Evolutionary conservation across 169 alveolate species (phyloP), one percentile per base, ranked within the genome.

Genomic region (Plasmodium sp.): DNA sequence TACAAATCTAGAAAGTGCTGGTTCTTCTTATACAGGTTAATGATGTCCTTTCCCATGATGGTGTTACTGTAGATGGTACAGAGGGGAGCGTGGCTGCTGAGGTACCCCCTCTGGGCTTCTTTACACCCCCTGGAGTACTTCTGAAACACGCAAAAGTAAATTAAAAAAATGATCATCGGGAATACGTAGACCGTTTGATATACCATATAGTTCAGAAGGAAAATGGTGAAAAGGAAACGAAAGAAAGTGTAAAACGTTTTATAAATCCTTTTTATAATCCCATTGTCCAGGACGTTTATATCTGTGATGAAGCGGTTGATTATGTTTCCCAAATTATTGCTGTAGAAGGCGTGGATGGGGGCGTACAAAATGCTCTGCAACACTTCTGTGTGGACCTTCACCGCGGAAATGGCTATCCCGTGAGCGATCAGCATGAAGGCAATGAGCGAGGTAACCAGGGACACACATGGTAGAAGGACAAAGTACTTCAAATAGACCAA

Each of bases 31-130:
- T 92, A 95, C 22, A 95, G 73, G 71, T 95, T 54, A 5, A 95
- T 95, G 2, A 95, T 84, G 2, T 93, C 84, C 0, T 94, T 94
- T 2, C 97, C 97, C 71, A 92, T 27, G n/a, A 95, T 56, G 16
- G 96, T 94, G 45, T 95, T 95, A 12, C 96, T 94, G 54, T 92
- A 95, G 5, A 93, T 95, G 39, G 94, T 83, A 18, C 97, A 95
- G 34, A 95, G 39, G 3, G 97, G 97, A 6, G 97, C 79, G 43
- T 84, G 95, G 0, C 93, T 84, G 4, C 95, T 54, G 43, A 95
- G 84, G 51, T 83, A 95, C 22, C 96, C 95, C 84, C 97, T 77
- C 43, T 95, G 97, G 0, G 97, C 97, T 85, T 95, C 97, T 54
- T 95, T 95, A 84, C 96, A 95, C 3, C 96, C 95, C 71, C 22